Base-by-base conservation (phyloP, 2,329 filamentous ascomycete genomes). In the Fusarium buharicum region DNA sequence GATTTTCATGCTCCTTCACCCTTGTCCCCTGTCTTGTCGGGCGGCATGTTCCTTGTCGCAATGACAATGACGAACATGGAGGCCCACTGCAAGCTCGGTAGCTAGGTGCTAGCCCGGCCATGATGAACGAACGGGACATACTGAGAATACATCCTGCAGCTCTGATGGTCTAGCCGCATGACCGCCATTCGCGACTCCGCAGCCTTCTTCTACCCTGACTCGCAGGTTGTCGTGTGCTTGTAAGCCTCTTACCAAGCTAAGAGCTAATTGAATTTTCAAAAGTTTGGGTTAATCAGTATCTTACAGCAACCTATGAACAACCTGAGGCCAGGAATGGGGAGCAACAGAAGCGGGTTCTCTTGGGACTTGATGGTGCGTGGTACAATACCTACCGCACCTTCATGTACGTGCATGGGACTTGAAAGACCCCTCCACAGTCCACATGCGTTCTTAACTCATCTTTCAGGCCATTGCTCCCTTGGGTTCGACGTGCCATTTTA, bases 41-140 rank as follows among this genome's bases (percentile, higher is more conserved):
- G 22, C 30, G 51, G 47, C 54, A 52, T 58, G 41, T 46, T 49
- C 64, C 62, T 66, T 52, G 57, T 56, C 55, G 47, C 45, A 61
- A 57, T 57, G 56, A 55, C 56, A 69, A 69, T 70, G 67, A 70
- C 66, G 67, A 69, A 67, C 64, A 67, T 69, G 61, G 55, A 64
- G 63, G 63, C 54, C 67, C 62, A 68, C 64, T 55, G 50, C 56
- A 70, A 62, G 64, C 59, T 70, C 67, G 67, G 67, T 70, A 70
- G 67, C 68, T 70, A 66, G 49, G 61, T 59, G 54, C 51, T 70
- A 70, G 68, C 36, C 55, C 30, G 52, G 51, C 64, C 62, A 66
- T 58, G 50, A 57, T 69, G 62, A 64, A 69, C 55, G 30, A 28
- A 33, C 6, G 59, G 62, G 67, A 30, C 56, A 62, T 57, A 47